These are phyloP conservation scores for Achaetomium macrosporum DNA, from an alignment of 2,329 filamentous ascomycete genomes.

Conservation along the genomic window DNA sequence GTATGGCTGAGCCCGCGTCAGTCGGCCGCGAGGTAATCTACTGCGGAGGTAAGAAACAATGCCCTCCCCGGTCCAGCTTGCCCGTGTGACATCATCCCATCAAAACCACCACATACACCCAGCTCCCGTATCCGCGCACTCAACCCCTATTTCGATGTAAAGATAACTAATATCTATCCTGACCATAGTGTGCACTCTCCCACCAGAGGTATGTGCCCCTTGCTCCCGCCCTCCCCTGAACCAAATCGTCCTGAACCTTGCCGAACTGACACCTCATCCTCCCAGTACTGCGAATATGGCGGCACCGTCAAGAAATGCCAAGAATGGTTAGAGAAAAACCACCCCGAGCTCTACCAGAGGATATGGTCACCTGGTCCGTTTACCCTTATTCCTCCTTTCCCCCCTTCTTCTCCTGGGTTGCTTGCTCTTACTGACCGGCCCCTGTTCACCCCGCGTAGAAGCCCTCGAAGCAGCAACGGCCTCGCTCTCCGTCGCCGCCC, in stretches of 20 bases:
- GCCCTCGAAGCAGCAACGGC: slow-evolving; percentile 78
- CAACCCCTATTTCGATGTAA: not conserved
- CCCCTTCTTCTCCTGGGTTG: not conserved
- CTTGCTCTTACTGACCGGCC: slow-evolving; percentile 2
- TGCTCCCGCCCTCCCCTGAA: not conserved
- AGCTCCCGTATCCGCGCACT: not conserved
- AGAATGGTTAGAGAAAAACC: slow-evolving; percentile 79
- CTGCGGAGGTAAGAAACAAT: slow-evolving; percentile 48
- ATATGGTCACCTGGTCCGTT: slow-evolving; percentile 79
- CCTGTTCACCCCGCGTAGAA: slow-evolving; percentile 42
- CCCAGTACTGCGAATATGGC: slow-evolving; percentile 95
- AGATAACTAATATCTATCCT: slow-evolving; percentile 14
- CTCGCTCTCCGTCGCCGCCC: slow-evolving; percentile 80
- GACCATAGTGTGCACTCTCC: slow-evolving; percentile 55
- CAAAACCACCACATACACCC: not conserved
- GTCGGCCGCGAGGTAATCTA: slow-evolving; percentile 50
- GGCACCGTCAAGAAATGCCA: slow-evolving; percentile 95
- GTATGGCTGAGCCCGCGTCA: slow-evolving; percentile 51
- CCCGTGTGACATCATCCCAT: slow-evolving; percentile 18
- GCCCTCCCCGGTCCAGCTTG: not conserved
- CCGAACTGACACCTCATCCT: not conserved
- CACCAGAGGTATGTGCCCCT: slow-evolving; percentile 51
- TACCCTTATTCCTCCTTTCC: not conserved
- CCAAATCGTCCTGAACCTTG: not conserved
- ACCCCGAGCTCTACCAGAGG: slow-evolving; percentile 66